Evolutionary conservation across 305 asterid species (phyloP), one percentile per base, ranked within the genome.

Genomic region (Caryopteris hybrid): DNA sequence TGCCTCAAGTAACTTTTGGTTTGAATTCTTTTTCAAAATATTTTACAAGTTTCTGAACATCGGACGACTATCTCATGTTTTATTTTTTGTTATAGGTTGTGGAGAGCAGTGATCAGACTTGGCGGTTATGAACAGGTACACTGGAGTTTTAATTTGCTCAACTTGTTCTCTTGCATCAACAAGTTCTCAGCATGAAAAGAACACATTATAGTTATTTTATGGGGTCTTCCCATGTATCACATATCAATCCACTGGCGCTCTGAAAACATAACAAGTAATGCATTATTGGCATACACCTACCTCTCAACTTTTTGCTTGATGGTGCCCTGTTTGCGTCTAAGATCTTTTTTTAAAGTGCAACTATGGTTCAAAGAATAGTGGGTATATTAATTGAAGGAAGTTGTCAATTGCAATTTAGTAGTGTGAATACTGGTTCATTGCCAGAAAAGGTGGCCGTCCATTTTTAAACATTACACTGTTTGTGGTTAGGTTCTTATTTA

Each of bases 101-200:
- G 98, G 98, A 86, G 95, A 80, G 87, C 96, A 36, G 98, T 91
- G 73, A 79, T 91, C 80, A 80, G 86, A 78, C 94, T 91, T 59
- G 96, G 98, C 75, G 98, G 98, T 78, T 89, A 91, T 63, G 98
- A 91, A 77, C 95, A 84, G 93, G 98, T 87, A 57, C 21, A 66
- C 67, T 22, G 14, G 47, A 14, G 6, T 38, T 68, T 39, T 39
- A 31, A 34, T 73, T 63, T 70, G 52, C 75, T 38, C 59, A 51
- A 21, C 58, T 23, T 45, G 29, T 48, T 53, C 65, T 36, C 36
- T 43, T 66, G 33, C 9, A 52, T 46, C 38, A 41, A 48, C 51
- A 45, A 73, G 22, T 52, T 63, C 50, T 55, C 36, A 16, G 31
- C 10, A 36, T 43, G 52, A 66, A 23, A 66, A 31, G 66, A 21